Conservation (phyloP, 1,284 basidiomycete species). For the Rhodotorula sp. region DNA sequence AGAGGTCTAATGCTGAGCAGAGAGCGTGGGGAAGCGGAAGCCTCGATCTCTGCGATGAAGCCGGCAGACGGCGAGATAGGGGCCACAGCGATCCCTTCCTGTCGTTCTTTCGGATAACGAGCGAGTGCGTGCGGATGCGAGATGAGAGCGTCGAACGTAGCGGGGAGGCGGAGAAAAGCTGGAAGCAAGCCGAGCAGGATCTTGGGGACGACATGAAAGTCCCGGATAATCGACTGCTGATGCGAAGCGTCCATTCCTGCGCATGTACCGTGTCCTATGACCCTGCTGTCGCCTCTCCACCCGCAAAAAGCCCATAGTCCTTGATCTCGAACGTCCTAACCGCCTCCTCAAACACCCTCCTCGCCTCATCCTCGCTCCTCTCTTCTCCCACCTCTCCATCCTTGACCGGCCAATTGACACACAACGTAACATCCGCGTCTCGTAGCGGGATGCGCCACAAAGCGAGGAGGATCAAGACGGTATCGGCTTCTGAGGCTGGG, state of each 20-base stretch:
- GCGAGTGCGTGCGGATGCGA: background rate
- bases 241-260: too few species aligned
- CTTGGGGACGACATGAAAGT: too few species aligned
- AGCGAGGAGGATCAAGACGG: constrained; percentile 71
- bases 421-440: constrained; percentile 70
- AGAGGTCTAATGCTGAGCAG: too few species aligned
- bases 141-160: background rate
- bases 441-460: constrained; percentile 64
- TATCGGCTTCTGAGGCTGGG: constrained; percentile 54
- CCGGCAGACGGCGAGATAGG: too few species aligned
- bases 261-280: background rate
- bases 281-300: constrained; percentile 37
- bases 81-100: background rate
- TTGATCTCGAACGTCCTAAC: constrained; percentile 64
- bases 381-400: constrained; percentile 53
- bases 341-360: constrained; percentile 58
- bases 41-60: too few species aligned
- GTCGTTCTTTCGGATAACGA: background rate
- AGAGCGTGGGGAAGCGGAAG: too few species aligned
- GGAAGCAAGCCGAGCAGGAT: too few species aligned
- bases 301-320: constrained; percentile 73
- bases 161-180: too few species aligned
- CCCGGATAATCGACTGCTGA: too few species aligned
- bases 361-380: constrained; percentile 43
- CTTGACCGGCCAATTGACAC: constrained; percentile 69